Evolutionary conservation across 2,329 filamentous ascomycete genomes (phyloP).

Genomic region (Malbranchea cinnamomea): DNA sequence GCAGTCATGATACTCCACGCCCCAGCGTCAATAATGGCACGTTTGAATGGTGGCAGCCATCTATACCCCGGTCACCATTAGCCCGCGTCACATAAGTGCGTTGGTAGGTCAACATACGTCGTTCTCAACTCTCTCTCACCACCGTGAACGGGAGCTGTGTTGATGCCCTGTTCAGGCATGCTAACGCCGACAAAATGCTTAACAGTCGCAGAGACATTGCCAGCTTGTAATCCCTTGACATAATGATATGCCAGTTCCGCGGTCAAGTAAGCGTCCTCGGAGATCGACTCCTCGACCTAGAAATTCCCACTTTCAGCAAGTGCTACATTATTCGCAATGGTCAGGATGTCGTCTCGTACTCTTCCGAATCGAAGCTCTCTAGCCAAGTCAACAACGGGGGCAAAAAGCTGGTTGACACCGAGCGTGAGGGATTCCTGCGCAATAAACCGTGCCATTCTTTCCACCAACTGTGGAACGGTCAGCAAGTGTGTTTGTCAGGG

Average conservation of each 20-base stretch:
- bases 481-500: conserved; percentile 4
- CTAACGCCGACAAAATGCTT: conserved; percentile 63
- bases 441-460: conserved; percentile 53
- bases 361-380: conserved; percentile 56
- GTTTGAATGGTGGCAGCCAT: conserved; percentile 46
- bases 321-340: not conserved
- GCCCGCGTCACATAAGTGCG: not conserved
- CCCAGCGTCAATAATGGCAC: conserved; percentile 54
- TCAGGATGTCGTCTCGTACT: conserved; percentile 17
- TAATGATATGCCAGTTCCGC: conserved; percentile 52
- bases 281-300: conserved; percentile 53
- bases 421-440: conserved; percentile 50
- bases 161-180: conserved; percentile 56
- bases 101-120: conserved; percentile 33
- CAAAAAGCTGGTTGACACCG: conserved; percentile 60
- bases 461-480: conserved; percentile 30
- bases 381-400: conserved; percentile 54
- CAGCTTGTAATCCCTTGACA: conserved; percentile 46
- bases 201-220: conserved; percentile 54
- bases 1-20: conserved; percentile 59
- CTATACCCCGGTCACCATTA: conserved; percentile 8
- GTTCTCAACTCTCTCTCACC: conserved; percentile 41
- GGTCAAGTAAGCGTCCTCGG: conserved; percentile 53
- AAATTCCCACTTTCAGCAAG: not conserved
- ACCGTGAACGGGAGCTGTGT: conserved; percentile 46